phyloP scores from a whole-genome alignment of 306 rosid species.

The Cercis canadensis region DNA sequence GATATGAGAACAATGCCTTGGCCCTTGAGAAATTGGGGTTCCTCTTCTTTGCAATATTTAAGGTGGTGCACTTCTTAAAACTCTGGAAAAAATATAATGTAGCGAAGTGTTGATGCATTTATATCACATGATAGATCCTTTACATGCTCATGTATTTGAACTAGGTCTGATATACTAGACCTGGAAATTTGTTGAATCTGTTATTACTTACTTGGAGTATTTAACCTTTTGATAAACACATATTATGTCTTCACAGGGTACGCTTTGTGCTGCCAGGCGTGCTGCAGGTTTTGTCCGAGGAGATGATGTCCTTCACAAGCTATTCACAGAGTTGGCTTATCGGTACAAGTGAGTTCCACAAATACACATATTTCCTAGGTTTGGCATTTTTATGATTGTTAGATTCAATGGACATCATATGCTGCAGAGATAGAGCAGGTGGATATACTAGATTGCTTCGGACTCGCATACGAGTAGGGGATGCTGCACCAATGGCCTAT shows the following conservation, averaged over 20 bases:
- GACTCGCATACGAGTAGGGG: constrained; percentile 95
- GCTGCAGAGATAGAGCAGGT: constrained; percentile 83
- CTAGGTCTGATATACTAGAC: too few species aligned
- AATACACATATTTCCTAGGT: not conserved
- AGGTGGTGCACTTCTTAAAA: too few species aligned
- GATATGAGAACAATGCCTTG: too few species aligned
- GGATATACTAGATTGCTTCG: constrained; percentile 96
- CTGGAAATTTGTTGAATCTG: too few species aligned
- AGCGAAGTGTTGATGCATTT: too few species aligned
- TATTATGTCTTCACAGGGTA: constrained; percentile 51
- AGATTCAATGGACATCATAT: constrained; percentile 28
- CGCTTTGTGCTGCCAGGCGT: constrained; percentile 79
- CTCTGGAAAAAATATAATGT: too few species aligned
- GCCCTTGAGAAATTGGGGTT: too few species aligned
- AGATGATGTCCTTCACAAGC: constrained; percentile 92
- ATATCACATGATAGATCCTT: too few species aligned
- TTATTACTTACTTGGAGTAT: too few species aligned
- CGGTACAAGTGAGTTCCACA: constrained; percentile 70
- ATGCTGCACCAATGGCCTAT: constrained; percentile 99
- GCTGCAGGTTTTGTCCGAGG: constrained; percentile 90
- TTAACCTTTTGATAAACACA: too few species aligned
- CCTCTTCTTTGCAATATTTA: too few species aligned
- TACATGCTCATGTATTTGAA: too few species aligned
- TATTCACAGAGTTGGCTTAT: constrained; percentile 90
- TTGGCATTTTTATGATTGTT: not conserved